A percentile compares a stretch with the other conserved stretches of the same genome.
Evolutionary conservation across 176 grass and related monocot genomes (phyloP).

Genomic region (Avena atlantica): DNA sequence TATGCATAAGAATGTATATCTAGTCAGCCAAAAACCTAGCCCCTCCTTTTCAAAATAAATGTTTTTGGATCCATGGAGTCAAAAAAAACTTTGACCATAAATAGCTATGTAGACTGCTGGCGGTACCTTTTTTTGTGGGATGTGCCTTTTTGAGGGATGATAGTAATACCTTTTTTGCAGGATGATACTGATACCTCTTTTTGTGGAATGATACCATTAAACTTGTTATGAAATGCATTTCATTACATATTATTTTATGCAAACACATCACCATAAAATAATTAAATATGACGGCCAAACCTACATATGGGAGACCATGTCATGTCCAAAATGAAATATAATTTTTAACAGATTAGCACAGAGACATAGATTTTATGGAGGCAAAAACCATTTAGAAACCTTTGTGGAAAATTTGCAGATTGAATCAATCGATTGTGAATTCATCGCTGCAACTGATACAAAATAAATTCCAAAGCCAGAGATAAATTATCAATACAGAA

Average conservation of each 20-base stretch:
- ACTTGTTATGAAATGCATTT: constrained; percentile 16
- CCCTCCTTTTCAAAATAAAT: constrained; percentile 5
- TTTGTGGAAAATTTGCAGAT: constrained; percentile 4
- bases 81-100: background rate
- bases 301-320: constrained; percentile 1
- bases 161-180: background rate
- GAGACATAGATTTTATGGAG: constrained; percentile 3
- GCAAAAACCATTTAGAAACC: background rate
- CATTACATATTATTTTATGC: constrained; percentile 13
- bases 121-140: background rate
- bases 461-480: constrained; percentile 21
- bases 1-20: constrained; percentile 10
- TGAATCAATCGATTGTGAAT: background rate
- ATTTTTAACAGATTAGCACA: background rate
- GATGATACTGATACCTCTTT: background rate
- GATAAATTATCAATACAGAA: background rate
- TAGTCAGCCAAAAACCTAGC: background rate
- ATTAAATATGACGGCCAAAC: background rate
- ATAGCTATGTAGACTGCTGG: constrained; percentile 11
- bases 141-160: background rate
- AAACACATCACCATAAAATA: background rate
- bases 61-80: background rate
- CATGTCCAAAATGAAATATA: constrained; percentile 12
- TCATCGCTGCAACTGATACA: background rate
- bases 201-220: background rate